These are phyloP conservation scores for Coniochaeta sp. DNA, from an alignment of 2,329 filamentous ascomycete genomes.

Conservation along the genomic window DNA sequence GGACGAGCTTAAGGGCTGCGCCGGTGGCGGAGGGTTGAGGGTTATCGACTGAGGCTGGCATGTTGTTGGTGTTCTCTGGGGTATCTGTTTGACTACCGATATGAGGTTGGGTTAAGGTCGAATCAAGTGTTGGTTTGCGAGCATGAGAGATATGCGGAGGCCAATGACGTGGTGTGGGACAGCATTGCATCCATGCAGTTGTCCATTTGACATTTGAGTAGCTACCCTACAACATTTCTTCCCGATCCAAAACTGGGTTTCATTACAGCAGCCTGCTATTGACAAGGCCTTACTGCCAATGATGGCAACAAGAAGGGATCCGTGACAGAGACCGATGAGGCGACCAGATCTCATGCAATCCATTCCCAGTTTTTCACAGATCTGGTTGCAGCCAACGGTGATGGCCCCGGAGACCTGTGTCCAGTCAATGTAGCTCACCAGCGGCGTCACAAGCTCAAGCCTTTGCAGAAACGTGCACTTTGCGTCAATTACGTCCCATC, in stretches of 20 bases:
- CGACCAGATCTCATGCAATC: background rate
- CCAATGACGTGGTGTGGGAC: background rate
- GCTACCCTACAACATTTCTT: too few relatives aligned
- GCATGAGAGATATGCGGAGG: background rate
- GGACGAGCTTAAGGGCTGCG: slow-evolving; percentile 39
- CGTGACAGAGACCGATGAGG: background rate
- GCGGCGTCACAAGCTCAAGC: too few relatives aligned
- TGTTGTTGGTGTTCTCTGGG: background rate
- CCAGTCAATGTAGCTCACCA: too few relatives aligned
- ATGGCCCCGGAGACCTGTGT: too few relatives aligned
- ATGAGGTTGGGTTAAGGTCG: too few relatives aligned
- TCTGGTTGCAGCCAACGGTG: too few relatives aligned
- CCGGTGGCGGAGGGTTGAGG: slow-evolving; percentile 39
- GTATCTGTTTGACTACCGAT: background rate
- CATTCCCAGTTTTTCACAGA: too few relatives aligned
- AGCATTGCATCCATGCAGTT: background rate
- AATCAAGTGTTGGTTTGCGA: too few relatives aligned
- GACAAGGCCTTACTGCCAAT: background rate
- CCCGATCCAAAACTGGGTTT: too few relatives aligned
- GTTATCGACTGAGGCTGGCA: slow-evolving; percentile 31
- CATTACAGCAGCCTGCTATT: background rate
- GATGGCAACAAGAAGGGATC: background rate
- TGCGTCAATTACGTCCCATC: too few relatives aligned
- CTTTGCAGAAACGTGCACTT: too few relatives aligned
- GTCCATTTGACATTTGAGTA: too few relatives aligned